A percentile compares a stretch with the other conserved stretches of the same genome.
phyloP scores from a whole-genome alignment of 257 asterid genomes.

The Phtheirospermum japonicum region DNA sequence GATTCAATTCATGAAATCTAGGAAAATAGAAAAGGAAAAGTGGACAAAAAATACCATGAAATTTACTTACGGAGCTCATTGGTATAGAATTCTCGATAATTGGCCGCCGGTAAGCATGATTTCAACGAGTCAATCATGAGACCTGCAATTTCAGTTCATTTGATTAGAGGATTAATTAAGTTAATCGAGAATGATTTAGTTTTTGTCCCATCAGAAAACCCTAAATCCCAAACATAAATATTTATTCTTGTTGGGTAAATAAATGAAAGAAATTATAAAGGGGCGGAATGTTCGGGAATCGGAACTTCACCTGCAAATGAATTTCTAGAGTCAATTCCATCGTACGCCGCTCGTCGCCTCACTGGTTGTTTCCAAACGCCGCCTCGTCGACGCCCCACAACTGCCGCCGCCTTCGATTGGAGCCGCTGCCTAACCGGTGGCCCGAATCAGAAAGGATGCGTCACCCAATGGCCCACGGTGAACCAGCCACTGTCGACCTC shows the following conservation, averaged over 20 bases:
- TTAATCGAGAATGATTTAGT: background rate
- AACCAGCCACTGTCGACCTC: too few relatives aligned
- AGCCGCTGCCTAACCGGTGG: too few relatives aligned
- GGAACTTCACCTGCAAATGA: conserved; percentile 22
- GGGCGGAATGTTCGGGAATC: conserved; percentile 1
- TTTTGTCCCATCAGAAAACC: background rate
- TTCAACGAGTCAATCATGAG: conserved; percentile 30
- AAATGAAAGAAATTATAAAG: background rate
- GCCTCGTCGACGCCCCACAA: too few relatives aligned
- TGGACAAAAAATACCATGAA: conserved; percentile 9
- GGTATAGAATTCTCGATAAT: conserved; percentile 20
- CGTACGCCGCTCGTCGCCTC: too few relatives aligned
- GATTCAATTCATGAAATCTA: conserved; percentile 10
- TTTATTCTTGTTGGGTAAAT: background rate
- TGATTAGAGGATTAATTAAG: background rate
- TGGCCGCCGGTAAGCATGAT: conserved; percentile 24
- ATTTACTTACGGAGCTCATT: conserved; percentile 29
- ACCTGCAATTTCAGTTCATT: conserved; percentile 29
- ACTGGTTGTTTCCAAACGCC: too few relatives aligned
- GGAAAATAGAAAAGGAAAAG: background rate
- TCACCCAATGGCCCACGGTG: too few relatives aligned
- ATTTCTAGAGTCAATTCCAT: conserved; percentile 7
- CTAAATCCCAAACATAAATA: conserved; percentile 10
- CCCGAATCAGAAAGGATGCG: too few relatives aligned
- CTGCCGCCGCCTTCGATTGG: too few relatives aligned